These are phyloP conservation scores for Pelagomonas calceolata DNA, from an alignment of 108 stramenopile species.

Conservation along the genomic window DNA sequence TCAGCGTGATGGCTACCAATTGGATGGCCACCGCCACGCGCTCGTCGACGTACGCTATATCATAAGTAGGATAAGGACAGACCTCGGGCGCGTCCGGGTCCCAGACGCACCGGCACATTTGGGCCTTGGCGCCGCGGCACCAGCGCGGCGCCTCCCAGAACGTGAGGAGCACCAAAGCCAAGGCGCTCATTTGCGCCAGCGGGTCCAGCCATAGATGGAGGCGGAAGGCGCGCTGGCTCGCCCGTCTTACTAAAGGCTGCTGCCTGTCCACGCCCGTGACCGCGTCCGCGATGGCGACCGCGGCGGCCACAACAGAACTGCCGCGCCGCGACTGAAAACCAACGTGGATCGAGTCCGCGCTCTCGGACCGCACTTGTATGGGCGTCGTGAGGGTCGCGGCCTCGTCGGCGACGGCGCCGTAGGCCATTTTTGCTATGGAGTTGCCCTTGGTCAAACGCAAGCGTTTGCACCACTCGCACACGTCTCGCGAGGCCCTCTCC, in stretches of 20 bases:
- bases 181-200: background rate
- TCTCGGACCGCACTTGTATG: too few relatives aligned
- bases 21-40: background rate
- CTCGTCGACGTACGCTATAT: background rate
- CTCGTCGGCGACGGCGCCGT: too few relatives aligned
- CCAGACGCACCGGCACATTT: background rate
- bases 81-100: background rate
- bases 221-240: background rate
- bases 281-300: background rate
- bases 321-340: too few relatives aligned
- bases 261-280: background rate
- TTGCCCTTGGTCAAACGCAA: too few relatives aligned
- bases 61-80: background rate
- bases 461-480: too few relatives aligned
- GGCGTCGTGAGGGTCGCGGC: too few relatives aligned
- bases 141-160: background rate
- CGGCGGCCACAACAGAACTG: background rate
- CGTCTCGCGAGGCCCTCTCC: too few relatives aligned
- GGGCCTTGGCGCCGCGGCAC: background rate
- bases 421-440: too few relatives aligned
- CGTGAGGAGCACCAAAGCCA: background rate
- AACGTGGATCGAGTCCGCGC: too few relatives aligned
- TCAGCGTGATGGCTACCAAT: background rate
- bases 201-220: background rate
- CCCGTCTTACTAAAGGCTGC: background rate